Conservation (phyloP, 2,329 filamentous ascomycete species). For the Diaporthe eres region DNA sequence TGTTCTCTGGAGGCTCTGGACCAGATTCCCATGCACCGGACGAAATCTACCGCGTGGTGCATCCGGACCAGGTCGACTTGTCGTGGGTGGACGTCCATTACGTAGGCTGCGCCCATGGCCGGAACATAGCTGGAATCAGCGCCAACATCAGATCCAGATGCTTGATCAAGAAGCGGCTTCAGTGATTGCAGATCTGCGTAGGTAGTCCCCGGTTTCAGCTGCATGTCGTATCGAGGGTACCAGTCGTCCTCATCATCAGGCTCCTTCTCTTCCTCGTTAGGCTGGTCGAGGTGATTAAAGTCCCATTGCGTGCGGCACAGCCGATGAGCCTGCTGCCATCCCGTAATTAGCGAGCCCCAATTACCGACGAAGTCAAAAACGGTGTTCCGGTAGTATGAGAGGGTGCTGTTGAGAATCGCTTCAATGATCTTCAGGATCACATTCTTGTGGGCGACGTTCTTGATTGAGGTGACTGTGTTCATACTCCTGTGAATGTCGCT, state of each 20-base stretch:
- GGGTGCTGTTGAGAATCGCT: neutral
- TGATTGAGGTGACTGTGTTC: neutral
- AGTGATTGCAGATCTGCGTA: neutral
- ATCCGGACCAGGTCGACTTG: neutral
- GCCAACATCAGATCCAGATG: neutral
- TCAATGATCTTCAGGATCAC: neutral
- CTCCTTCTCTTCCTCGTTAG: neutral
- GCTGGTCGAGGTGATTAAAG: neutral
- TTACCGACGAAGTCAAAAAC: neutral
- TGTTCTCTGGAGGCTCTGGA: neutral
- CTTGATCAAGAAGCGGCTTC: neutral
- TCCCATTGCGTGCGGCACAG: neutral
- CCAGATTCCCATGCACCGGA: neutral
- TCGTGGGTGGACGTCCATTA: neutral
- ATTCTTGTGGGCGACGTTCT: constrained; percentile 7
- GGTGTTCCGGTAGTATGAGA: neutral
- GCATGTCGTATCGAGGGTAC: neutral
- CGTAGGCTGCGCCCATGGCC: neutral
- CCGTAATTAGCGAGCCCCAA: constrained; percentile 5
- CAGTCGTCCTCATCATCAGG: neutral
- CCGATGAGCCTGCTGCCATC: neutral
- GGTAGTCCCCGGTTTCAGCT: neutral
- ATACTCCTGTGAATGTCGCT: neutral
- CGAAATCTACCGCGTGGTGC: neutral
- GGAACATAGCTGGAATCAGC: neutral